Evolutionary conservation across 2,329 filamentous ascomycete genomes (phyloP), one percentile per base, ranked within the genome.

Genomic region (Fusarium napiforme): DNA sequence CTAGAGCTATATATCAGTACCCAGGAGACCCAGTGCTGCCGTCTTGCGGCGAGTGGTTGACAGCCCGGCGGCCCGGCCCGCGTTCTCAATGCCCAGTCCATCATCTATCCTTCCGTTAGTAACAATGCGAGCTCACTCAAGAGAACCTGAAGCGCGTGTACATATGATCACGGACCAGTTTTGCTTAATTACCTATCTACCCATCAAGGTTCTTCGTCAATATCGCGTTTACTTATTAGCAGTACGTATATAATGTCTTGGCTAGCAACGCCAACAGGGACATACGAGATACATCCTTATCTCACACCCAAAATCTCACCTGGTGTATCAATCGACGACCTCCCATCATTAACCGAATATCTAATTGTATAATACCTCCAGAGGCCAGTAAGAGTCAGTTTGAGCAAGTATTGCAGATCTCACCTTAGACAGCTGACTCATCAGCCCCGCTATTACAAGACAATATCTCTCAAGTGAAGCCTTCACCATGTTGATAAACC

Each of bases 401-500:
- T 43, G 59, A 64, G 50, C 36, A 69, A 50, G n/a, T 53, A 53
- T 34, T 32, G 18, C 34, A 30, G 39, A 49, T 47, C 36, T 23
- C 19, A 32, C 42, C 19, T 16, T 15, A 18, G 10, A 32, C 39
- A 58, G 71, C 71, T 73, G 61, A 73, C 46, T 73, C 67, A 73
- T 74, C 71, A 71, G 36, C 66, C 62, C 67, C 53, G 50, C 46
- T 61, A 45, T 45, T 56, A 30, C 36, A 60, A 45, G 37, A 40
- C 19, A 49, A 36, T 19, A n/a, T 67, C n/a, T 18, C 26, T 21
- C 40, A 37, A 53, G 45, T 52, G 30, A 66, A 57, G 53, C 32
- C 46, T 47, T 59, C 37, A 26, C 26, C 55, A 72, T 73, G 62
- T 47, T 71, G 45, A 74, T 73, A 39, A 46, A 71, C 34, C 55